A percentile compares a stretch with the other conserved stretches of the same genome.
Evolutionary conservation across 78 protist genomes (phyloP).

Genomic region (Polysphondylium violaceum): DNA sequence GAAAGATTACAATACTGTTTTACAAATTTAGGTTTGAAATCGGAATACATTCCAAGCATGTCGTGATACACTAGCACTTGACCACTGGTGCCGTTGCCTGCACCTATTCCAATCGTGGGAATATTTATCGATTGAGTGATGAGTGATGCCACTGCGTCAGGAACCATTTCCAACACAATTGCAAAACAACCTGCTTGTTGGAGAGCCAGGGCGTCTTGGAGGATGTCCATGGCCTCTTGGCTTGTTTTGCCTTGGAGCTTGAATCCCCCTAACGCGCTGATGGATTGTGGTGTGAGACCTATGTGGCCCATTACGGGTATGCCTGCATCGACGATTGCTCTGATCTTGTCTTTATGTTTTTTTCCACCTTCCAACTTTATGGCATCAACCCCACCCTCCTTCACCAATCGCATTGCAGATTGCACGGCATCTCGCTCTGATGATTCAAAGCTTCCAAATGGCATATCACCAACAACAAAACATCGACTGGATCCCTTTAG

Average conservation of each 20-base stretch:
- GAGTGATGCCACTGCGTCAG: slow-evolving; percentile 79
- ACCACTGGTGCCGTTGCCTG: slow-evolving; percentile 91
- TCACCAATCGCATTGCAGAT: slow-evolving; percentile 90
- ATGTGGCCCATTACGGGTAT: slow-evolving; percentile 95
- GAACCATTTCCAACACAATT: slow-evolving; percentile 95
- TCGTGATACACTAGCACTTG: slow-evolving; percentile 96
- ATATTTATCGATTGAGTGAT: slow-evolving; percentile 82
- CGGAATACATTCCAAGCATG: slow-evolving; percentile 89
- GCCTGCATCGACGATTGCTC: slow-evolving; percentile 88
- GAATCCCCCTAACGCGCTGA: slow-evolving; percentile 91
- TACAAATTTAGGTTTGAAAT: slow-evolving; percentile 86
- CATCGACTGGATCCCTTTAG: slow-evolving; percentile 75
- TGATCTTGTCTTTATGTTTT: slow-evolving; percentile 32
- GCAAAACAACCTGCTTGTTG: slow-evolving; percentile 94
- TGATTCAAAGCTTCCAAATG: slow-evolving; percentile 92
- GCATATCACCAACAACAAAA: slow-evolving; percentile 96
- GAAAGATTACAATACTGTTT: slow-evolving; percentile 85
- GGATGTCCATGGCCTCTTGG: slow-evolving; percentile 55
- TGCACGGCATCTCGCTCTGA: slow-evolving; percentile 80
- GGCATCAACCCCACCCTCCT: slow-evolving; percentile 90
- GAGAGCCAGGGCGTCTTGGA: slow-evolving; percentile 93
- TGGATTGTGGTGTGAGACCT: slow-evolving; percentile 95
- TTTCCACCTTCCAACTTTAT: slow-evolving; percentile 95
- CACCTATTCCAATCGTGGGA: slow-evolving; percentile 98
- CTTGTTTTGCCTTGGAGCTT: slow-evolving; percentile 89